These are phyloP conservation scores for Dipteronia dyeriana DNA, from an alignment of 345 rosid genomes.

Conservation along the genomic window DNA sequence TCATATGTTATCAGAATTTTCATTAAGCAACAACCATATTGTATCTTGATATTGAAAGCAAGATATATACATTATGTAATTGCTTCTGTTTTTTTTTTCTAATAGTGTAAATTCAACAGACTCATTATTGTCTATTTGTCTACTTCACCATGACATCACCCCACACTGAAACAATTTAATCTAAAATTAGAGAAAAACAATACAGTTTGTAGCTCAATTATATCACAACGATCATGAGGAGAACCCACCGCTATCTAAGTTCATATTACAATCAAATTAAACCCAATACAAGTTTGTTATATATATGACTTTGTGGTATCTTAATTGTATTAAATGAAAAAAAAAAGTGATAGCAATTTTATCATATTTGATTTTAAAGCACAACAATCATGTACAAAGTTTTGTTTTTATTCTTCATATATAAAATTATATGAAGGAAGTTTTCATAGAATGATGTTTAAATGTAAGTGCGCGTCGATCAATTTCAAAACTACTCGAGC, in stretches of 20 bases:
- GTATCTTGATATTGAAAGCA: no score
- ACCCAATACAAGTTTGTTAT: no score
- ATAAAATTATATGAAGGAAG: no score
- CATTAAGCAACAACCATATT: no score
- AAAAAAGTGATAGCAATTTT: neutral
- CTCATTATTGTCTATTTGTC: neutral
- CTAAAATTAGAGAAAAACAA: neutral
- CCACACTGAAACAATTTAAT: neutral
- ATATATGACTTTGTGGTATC: no score
- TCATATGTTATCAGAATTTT: no score
- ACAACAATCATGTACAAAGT: neutral
- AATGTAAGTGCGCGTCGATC: no score
- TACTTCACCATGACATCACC: slow-evolving; percentile 9
- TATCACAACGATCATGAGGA: neutral
- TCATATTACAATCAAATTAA: no score
- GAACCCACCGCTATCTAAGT: slow-evolving; percentile 8
- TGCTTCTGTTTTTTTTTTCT: no score
- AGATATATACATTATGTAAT: no score
- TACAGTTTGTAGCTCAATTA: neutral
- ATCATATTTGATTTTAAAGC: neutral
- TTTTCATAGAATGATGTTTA: neutral
- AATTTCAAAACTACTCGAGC: neutral
- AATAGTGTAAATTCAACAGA: no score
- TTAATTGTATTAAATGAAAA: neutral
- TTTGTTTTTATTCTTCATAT: neutral